Conservation (phyloP, 352 stramenopile genomes). For the Peronospora belbahrii region DNA sequence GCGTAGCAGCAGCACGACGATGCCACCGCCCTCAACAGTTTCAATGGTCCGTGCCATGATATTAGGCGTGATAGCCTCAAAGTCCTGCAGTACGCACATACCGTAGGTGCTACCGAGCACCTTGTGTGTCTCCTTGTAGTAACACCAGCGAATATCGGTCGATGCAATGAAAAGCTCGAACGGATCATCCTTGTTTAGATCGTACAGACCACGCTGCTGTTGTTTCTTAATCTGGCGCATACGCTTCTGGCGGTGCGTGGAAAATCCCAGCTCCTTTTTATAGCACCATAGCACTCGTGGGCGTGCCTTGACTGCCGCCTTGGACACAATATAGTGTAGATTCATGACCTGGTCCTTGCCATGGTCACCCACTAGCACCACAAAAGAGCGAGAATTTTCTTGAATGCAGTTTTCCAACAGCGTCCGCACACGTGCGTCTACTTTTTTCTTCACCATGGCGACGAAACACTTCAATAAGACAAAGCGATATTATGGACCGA, state of each 20-base stretch:
- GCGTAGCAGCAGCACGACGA: conserved; percentile 95
- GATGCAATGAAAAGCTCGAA: conserved; percentile 99
- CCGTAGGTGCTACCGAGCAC: conserved; percentile 97
- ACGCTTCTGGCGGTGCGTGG: conserved; percentile 92
- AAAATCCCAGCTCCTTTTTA: conserved; percentile 99
- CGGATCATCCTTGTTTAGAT: conserved; percentile 89
- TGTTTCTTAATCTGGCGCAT: conserved; percentile 94
- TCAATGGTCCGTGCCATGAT: conserved; percentile 98
- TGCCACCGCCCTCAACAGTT: conserved; percentile 96
- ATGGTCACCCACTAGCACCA: conserved; percentile 98
- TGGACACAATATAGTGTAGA: conserved; percentile 97
- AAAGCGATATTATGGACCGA: conserved; percentile 6
- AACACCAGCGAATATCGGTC: conserved; percentile 99
- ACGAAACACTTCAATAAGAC: not conserved
- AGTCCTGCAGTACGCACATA: conserved; percentile 98
- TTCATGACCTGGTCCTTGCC: conserved; percentile 99
- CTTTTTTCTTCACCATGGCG: conserved; percentile 98
- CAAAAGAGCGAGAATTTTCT: conserved; percentile 93
- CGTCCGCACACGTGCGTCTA: conserved; percentile 95
- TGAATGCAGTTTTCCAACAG: conserved; percentile 97
- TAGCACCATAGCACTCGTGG: conserved; percentile 99
- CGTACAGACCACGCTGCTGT: conserved; percentile 89
- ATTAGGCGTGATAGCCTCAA: conserved; percentile 98
- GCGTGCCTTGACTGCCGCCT: conserved; percentile 90
- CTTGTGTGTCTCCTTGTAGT: conserved; percentile 99